Evolutionary conservation across 495 filamentous ascomycete species (phyloP), one percentile per base, ranked within the genome.

Genomic region (Hypoxylon lienhwacheense): DNA sequence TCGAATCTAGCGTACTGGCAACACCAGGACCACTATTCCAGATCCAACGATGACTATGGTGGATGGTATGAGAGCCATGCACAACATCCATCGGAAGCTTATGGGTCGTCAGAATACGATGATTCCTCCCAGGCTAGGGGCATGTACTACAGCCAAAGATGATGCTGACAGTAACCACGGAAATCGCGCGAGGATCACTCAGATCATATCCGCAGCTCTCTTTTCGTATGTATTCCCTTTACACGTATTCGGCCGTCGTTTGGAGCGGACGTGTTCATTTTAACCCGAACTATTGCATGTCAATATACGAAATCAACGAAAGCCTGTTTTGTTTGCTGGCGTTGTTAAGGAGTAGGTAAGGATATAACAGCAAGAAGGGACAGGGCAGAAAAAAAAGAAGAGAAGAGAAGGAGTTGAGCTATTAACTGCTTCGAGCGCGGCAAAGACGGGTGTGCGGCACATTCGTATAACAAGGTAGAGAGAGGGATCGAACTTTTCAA

Each of bases 1-100:
- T 71, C 71, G 4, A 63, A 70, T 5, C 41, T 69, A n/a, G 61
- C 56, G 16, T 77, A 77, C 55, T 77, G 75, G 75, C 72, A 71
- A 29, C 74, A 73, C 20, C 59, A 72, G 39, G 76, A 74, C 47
- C 63, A 70, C 19, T 74, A 75, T 46, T 47, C 70, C 17, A 76
- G 66, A 48, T 61, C 66, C 5, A 32, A 16, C 19, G 72, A 73
- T 14, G 52, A 65, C 19, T 76, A 75, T 41, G 58, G 36, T 8
- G 71, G 63, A 4, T 77, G 72, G 73, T 76, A 75, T 36, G 72
- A 70, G 7, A 71, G 72, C 26, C 59, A 52, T 16, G 66, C 61
- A 31, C 64, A 66, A 14, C 64, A 63, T 28, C 43, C 55, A 5
- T 21, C 66, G 8, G 55, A 40, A 6, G 66, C 65, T 8, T 65